Evolutionary conservation across 108 stramenopile species (phyloP), one percentile per base, ranked within the genome.

Genomic region (Cyclotella choctawhatcheeana): DNA sequence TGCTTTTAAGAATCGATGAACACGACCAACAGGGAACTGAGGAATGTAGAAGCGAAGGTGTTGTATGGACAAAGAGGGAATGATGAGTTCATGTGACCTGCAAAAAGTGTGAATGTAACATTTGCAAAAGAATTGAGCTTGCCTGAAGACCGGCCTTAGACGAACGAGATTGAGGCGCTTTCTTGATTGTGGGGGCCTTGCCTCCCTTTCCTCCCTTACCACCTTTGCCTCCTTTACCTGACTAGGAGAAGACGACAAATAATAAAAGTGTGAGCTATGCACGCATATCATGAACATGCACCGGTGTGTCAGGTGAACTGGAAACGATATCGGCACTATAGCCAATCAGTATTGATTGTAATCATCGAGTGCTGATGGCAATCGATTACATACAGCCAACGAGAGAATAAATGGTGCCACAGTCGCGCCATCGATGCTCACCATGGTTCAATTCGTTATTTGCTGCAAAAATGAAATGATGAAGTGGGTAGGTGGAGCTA

Each of bases 151-250:
- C 99, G 44, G 99, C 99, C 88, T 97, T 97, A 69, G 89, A 88
- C 25, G 97, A 98, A 71, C 98, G 89, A 14, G 98, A 97, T 78
- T 97, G 97, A 34, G 99, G 99, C 24, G 98, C 95, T 84, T 97
- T 99, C 89, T 99, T 99, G 68, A 89, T 81, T 55, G 97, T 96
- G 17, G 99, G 97, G 70, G 97, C 97, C 77, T 99, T 99, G 58
- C 98, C 98, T 33, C 98, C 99, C 95, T 99, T 99, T 79, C 98
- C 98, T 35, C 98, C 99, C 80, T 98, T 98, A 31, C 98, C 98
- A 45, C 98, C 98, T 78, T 98, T 98, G 58, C 97, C 98, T 68
- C 98, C 97, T 91, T 97, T 97, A 62, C 91, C 91, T 50, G 90
- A 93, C 90, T 89, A 61, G n/a, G 17, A 53, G 30, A 26, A 35